A percentile compares a stretch with the other conserved stretches of the same genome.
Evolutionary conservation across 75 land plant genomes (phyloP).

Genomic region (Larix kaempferi): DNA sequence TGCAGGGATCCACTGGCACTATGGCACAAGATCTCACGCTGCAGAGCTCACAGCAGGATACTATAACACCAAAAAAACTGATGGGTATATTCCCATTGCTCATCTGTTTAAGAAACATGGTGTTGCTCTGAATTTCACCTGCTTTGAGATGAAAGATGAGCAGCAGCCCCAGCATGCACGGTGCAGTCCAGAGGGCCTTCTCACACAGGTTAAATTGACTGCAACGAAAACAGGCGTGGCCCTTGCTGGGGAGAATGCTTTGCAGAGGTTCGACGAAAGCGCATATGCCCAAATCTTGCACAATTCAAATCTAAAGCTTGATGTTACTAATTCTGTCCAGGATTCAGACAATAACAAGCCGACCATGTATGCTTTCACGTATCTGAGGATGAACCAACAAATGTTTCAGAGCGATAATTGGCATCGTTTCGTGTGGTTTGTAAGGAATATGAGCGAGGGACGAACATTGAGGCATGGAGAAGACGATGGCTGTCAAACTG

Average conservation of each 20-base stretch:
- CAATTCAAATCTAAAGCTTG: constrained; percentile 29
- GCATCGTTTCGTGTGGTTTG: constrained; percentile 70
- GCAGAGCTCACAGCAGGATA: constrained; percentile 96
- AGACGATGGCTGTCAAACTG: constrained; percentile 23
- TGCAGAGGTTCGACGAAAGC: constrained; percentile 73
- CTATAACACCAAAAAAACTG: constrained; percentile 73
- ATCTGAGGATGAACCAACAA: constrained; percentile 68
- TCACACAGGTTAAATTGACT: constrained; percentile 66
- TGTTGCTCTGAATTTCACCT: constrained; percentile 84
- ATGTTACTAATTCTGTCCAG: no score
- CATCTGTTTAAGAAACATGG: constrained; percentile 61
- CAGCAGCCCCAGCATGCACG: constrained; percentile 70
- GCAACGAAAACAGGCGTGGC: constrained; percentile 42
- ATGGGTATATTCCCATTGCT: constrained; percentile 89
- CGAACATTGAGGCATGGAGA: constrained; percentile 22
- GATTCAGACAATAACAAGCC: constrained; percentile 28
- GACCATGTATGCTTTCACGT: constrained; percentile 71
- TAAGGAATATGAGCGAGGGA: constrained; percentile 63
- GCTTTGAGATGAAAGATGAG: constrained; percentile 88
- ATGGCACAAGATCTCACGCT: constrained; percentile 74
- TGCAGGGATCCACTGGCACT: constrained; percentile 98
- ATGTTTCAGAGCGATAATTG: constrained; percentile 76
- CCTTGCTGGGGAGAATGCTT: constrained; percentile 94
- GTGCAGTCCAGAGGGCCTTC: constrained; percentile 79
- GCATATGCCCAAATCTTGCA: constrained; percentile 58